phyloP scores from a whole-genome alignment of 2,329 filamentous ascomycete genomes.

The Ceratocystis albifundus region DNA sequence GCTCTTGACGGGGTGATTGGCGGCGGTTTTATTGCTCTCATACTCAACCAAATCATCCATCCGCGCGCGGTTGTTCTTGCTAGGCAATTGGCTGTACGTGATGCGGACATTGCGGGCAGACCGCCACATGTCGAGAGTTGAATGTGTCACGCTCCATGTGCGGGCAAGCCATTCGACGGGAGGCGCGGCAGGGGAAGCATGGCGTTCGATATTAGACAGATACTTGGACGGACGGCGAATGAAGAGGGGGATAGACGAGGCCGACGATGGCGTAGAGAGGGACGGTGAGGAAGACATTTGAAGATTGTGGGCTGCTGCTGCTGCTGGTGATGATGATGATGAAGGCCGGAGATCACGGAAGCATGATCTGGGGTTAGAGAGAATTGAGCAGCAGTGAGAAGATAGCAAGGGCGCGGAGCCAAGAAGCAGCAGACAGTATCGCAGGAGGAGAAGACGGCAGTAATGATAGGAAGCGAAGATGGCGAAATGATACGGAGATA shows the following conservation, averaged over 20 bases:
- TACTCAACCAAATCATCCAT: conserved; percentile 66
- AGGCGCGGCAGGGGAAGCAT: conserved; percentile 30
- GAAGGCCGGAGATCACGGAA: conserved; percentile 7
- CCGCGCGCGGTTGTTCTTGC: conserved; percentile 34
- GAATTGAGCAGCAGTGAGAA: not conserved
- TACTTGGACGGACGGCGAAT: conserved; percentile 19
- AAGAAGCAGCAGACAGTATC: not conserved
- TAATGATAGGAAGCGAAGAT: not conserved
- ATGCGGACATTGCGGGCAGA: conserved; percentile 69
- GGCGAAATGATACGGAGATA: too few relatives aligned
- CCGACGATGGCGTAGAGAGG: conserved; percentile 12
- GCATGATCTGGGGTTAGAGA: conserved; percentile 1
- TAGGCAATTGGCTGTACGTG: conserved; percentile 51
- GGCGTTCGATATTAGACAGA: conserved; percentile 15
- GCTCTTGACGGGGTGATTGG: conserved; percentile 41
- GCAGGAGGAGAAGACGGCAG: not conserved
- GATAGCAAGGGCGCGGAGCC: not conserved
- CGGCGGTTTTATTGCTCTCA: conserved; percentile 40
- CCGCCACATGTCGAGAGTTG: conserved; percentile 69
- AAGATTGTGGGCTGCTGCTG: not conserved
- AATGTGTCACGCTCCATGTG: conserved; percentile 65
- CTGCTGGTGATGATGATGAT: too few relatives aligned
- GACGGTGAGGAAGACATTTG: conserved; percentile 5
- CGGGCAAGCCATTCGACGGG: conserved; percentile 49
- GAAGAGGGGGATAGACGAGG: conserved; percentile 9